Evolutionary conservation across 805 yeast genomes (phyloP), one percentile per base, ranked within the genome.

Genomic region (Brettanomyces custersianus): DNA sequence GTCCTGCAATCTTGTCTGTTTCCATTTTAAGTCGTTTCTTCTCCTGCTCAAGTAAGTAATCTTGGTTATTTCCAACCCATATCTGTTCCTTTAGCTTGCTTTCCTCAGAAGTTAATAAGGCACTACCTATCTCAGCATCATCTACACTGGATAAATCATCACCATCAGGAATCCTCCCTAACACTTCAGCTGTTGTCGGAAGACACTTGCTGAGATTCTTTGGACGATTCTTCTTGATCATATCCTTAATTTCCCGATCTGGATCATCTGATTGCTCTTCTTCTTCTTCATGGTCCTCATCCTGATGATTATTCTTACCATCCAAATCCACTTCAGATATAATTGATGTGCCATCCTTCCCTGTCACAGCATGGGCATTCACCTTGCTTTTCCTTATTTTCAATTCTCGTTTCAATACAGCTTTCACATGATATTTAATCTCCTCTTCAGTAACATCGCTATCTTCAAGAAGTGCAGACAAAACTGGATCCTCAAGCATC

Each of bases 11-110:
- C 40, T 72, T 75, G 59, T 92, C 97, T 0, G 95, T 92, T 53
- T 87, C 95, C 35, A 71, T 70, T 54, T 88, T 85, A 40, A 90
- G 65, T 42, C 88, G 65, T 51, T 85, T 87, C 46, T 75, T 74
- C 48, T 90, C 96, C 57, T 86, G 95, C 33, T 81, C 92, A 7
- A 85, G 54, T 37, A 92, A 60, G 52, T 74, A 92, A 20, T 88
- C 97, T 40, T 82, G 83, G 57, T 94, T 88, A 27, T 85, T 66
- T 2, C 92, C 88, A 36, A 82, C 77, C 97, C 98, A 92, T 3
- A 88, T 74, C 40, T 81, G 68, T 46, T 86, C 88, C 55, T 90
- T 92, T 43, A 80, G 54, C 38, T 62, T 68, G 9, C 78, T 68
- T 42, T 88, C 96, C 34, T 79, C 86, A 36, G 70, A 77, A 2